These are phyloP conservation scores for Ganoderma multipileum DNA, from an alignment of 1,284 basidiomycete species.

Conservation along the genomic window DNA sequence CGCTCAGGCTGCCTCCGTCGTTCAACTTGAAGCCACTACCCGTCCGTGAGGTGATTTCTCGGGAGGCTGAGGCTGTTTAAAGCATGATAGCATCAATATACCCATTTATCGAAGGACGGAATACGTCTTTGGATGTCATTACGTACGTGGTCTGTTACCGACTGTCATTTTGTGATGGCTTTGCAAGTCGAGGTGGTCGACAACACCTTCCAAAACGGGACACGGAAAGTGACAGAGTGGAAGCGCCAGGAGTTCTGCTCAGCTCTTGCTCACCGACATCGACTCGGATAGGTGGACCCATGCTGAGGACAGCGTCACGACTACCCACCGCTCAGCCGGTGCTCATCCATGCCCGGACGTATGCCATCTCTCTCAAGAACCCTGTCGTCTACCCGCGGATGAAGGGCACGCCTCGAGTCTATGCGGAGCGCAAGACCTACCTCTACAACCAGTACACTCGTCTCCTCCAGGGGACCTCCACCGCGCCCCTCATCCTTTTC, in stretches of 20 bases:
- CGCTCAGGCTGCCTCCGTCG: no score
- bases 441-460: constrained; percentile 78
- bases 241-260: constrained; percentile 13
- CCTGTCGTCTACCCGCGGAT: constrained; percentile 59
- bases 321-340: constrained; percentile 21
- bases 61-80: no score
- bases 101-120: no score
- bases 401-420: constrained; percentile 59
- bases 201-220: constrained; percentile 14
- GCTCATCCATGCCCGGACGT: constrained; percentile 31
- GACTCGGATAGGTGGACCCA: constrained; percentile 15
- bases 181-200: not conserved
- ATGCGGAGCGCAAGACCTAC: constrained; percentile 74
- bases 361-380: constrained; percentile 65
- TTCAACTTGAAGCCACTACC: no score
- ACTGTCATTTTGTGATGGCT: not conserved
- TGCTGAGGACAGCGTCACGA: constrained; percentile 28
- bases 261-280: constrained; percentile 5
- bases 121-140: no score
- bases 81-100: no score
- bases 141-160: no score
- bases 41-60: no score
- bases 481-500: constrained; percentile 72
- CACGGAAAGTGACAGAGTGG: constrained; percentile 4
- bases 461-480: constrained; percentile 60